These are phyloP conservation scores for Ogataea chonburiensis DNA, from an alignment of 805 yeast species.

Conservation along the genomic window DNA sequence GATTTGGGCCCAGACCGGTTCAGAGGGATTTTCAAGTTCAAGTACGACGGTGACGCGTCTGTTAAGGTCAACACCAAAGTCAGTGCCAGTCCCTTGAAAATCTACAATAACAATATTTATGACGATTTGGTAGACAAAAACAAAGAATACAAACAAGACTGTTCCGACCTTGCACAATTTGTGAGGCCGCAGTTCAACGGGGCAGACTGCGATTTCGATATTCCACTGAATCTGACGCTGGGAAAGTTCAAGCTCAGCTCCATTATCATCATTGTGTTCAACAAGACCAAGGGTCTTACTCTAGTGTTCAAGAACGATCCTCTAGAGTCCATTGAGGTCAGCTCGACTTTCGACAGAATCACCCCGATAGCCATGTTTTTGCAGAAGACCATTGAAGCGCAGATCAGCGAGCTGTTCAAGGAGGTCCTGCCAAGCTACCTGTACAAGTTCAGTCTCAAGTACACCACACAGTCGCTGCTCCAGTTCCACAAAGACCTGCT, in stretches of 20 bases:
- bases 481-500: conserved; percentile 37
- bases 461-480: conserved; percentile 43
- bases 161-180: conserved; percentile 44
- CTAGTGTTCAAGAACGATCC: conserved; percentile 89
- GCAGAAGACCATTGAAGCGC: conserved; percentile 79
- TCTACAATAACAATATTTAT: conserved; percentile 43
- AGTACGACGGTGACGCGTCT: conserved; percentile 72
- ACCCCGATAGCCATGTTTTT: conserved; percentile 80
- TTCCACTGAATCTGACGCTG: conserved; percentile 75
- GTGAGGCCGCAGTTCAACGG: conserved; percentile 65
- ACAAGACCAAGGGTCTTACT: conserved; percentile 79
- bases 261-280: conserved; percentile 80
- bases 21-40: conserved; percentile 77
- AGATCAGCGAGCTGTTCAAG: conserved; percentile 74
- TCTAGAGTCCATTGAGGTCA: conserved; percentile 74
- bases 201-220: conserved; percentile 65
- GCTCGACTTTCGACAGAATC: conserved; percentile 83
- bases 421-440: conserved; percentile 81
- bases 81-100: conserved; percentile 80
- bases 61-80: conserved; percentile 75
- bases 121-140: conserved; percentile 35
- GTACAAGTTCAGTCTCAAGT: conserved; percentile 71
- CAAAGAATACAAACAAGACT: conserved; percentile 18
- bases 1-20: conserved; percentile 74
- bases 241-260: conserved; percentile 73